phyloP scores from a whole-genome alignment of 2,329 filamentous ascomycete species.

The Diaporthe ilicicola region DNA sequence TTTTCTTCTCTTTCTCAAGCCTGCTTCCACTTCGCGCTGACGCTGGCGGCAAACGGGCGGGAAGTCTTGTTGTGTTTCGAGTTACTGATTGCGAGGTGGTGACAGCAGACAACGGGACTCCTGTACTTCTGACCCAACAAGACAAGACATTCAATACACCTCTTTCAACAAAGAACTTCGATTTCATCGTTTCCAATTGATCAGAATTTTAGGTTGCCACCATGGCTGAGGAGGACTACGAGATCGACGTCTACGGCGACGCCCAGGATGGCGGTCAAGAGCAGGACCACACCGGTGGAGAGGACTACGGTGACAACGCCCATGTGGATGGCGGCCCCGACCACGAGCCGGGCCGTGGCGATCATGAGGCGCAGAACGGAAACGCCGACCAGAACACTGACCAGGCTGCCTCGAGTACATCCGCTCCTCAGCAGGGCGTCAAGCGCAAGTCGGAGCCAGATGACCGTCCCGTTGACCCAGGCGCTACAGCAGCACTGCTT shows the following conservation, averaged over 20 bases:
- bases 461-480: constrained; percentile 65
- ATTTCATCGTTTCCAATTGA: constrained; percentile 25
- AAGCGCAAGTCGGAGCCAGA: constrained; percentile 70
- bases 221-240: constrained; percentile 77
- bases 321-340: constrained; percentile 43
- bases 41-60: not conserved
- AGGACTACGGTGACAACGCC: constrained; percentile 51
- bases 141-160: constrained; percentile 44
- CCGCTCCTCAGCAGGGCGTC: constrained; percentile 58
- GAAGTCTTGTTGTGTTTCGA: constrained; percentile 23
- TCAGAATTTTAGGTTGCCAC: constrained; percentile 36
- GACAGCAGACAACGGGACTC: constrained; percentile 37
- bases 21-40: constrained; percentile 33
- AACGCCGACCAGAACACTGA: constrained; percentile 49
- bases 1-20: constrained; percentile 35
- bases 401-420: constrained; percentile 36
- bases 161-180: constrained; percentile 37
- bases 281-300: constrained; percentile 42
- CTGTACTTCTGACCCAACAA: constrained; percentile 48
- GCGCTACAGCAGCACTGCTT: constrained; percentile 76
- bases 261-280: constrained; percentile 39
- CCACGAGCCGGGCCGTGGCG: constrained; percentile 34
- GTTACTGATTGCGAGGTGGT: constrained; percentile 36
- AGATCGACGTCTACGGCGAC: constrained; percentile 78
- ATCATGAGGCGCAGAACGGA: constrained; percentile 52